These are phyloP conservation scores for Pythium grandisporangium DNA, from an alignment of 352 stramenopile genomes.

Conservation along the genomic window DNA sequence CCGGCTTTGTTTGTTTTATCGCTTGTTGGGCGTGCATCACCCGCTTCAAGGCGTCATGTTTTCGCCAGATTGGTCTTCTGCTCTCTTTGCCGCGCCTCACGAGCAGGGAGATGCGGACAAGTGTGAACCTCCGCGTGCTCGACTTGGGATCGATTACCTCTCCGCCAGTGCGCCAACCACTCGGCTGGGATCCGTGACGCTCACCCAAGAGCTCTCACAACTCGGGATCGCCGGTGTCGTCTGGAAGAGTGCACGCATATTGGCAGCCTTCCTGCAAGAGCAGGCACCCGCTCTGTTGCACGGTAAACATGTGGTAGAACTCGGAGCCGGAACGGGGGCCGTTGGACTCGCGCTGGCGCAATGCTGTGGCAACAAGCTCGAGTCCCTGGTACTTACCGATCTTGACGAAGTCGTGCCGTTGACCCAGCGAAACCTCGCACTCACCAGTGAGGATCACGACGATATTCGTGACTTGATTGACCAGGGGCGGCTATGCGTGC, in stretches of 20 bases:
- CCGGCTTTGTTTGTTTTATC: too few relatives aligned
- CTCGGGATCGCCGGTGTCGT: conserved; percentile 59
- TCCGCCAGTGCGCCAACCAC: conserved; percentile 27
- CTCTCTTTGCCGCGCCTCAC: too few relatives aligned
- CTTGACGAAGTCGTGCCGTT: conserved; percentile 35
- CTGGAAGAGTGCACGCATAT: conserved; percentile 53
- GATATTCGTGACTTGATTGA: neutral
- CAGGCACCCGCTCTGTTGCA: conserved; percentile 17
- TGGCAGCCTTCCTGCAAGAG: conserved; percentile 29
- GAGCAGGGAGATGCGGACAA: too few relatives aligned
- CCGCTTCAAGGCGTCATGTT: too few relatives aligned
- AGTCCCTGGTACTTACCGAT: conserved; percentile 45
- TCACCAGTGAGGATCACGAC: neutral
- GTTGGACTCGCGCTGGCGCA: conserved; percentile 34
- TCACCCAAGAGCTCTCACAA: conserved; percentile 35
- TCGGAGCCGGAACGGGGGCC: conserved; percentile 42
- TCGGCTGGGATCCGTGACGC: conserved; percentile 13
- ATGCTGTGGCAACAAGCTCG: conserved; percentile 6
- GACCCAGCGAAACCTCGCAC: conserved; percentile 19
- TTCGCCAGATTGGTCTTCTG: too few relatives aligned
- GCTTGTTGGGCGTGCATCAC: too few relatives aligned
- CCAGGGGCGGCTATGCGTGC: neutral
- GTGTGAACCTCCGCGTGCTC: too few relatives aligned
- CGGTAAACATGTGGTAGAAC: conserved; percentile 31
- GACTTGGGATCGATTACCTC: conserved; percentile 52